Conservation (phyloP, 495 filamentous ascomycete genomes). For the Xylaria bambusicola region DNA sequence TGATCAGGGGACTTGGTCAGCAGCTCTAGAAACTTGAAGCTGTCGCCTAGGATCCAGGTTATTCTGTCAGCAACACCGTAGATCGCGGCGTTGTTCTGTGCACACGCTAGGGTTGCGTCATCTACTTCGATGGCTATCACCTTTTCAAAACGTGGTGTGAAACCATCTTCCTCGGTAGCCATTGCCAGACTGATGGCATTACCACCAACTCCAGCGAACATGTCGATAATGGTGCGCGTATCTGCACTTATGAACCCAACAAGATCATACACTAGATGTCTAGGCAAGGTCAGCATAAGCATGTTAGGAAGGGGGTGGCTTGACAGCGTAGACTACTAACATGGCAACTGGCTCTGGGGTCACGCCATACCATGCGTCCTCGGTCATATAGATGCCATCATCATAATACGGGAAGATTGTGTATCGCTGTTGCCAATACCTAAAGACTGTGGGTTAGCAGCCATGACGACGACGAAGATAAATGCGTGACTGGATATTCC, state of each 20-base stretch:
- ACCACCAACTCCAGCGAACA: constrained; percentile 88
- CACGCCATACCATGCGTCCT: constrained; percentile 93
- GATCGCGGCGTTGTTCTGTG: constrained; percentile 86
- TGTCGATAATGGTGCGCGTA: constrained; percentile 71
- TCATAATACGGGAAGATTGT: constrained; percentile 81
- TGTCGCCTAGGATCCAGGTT: constrained; percentile 81
- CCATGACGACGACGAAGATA: not conserved
- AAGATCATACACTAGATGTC: constrained; percentile 79
- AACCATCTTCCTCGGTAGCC: constrained; percentile 45
- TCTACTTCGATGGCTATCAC: constrained; percentile 89
- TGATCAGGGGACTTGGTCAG: constrained; percentile 26
- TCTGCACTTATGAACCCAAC: constrained; percentile 40
- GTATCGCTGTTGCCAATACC: constrained; percentile 87
- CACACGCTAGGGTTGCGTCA: constrained; percentile 74
- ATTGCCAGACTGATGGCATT: constrained; percentile 94
- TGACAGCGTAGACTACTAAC: constrained; percentile 50
- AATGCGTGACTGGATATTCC: constrained; percentile 1
- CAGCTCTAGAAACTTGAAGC: constrained; percentile 57
- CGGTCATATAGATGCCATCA: constrained; percentile 85
- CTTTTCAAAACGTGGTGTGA: constrained; percentile 61
- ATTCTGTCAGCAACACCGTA: constrained; percentile 83
- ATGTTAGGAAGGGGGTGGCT: not conserved
- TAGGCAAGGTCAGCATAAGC: constrained; percentile 33
- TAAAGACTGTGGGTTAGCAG: constrained; percentile 31
- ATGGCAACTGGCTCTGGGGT: constrained; percentile 88